Evolutionary conservation across 305 asterid genomes (phyloP).

Genomic region (Solanum hybrid): DNA sequence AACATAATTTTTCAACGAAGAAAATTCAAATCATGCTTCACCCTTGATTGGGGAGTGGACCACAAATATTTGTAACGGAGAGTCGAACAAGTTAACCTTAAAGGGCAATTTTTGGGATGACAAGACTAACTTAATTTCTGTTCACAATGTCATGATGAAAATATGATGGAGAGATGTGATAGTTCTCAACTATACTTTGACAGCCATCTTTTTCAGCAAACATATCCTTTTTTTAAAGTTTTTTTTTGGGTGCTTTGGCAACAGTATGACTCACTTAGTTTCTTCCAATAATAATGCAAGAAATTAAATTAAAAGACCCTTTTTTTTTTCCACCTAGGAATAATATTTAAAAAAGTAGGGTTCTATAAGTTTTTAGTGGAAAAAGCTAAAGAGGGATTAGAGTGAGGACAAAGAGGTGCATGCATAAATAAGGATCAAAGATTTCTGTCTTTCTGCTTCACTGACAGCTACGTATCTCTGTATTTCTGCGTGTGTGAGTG

Average conservation of each 20-base stretch:
- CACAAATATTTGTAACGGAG: background rate
- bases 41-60: background rate
- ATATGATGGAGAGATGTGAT: conserved; percentile 51
- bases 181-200: conserved; percentile 51
- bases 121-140: conserved; percentile 3
- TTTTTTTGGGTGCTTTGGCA: background rate
- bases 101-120: conserved; percentile 11
- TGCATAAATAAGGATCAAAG: conserved; percentile 19
- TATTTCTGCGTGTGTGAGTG: conserved; percentile 31
- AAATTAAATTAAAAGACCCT: background rate
- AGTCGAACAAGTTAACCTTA: conserved; percentile 2
- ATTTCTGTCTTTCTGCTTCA: conserved; percentile 29
- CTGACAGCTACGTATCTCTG: conserved; percentile 62
- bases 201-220: conserved; percentile 61
- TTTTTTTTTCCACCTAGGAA: background rate
- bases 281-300: background rate
- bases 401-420: background rate
- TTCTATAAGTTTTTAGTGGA: background rate
- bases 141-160: conserved; percentile 1
- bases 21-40: background rate
- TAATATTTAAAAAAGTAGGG: background rate
- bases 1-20: background rate
- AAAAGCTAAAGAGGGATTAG: conserved; percentile 3
- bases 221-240: background rate
- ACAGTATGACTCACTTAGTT: background rate